These are phyloP conservation scores for Cymodocea nodosa DNA, from an alignment of 116 monocot species.

Conservation along the genomic window DNA sequence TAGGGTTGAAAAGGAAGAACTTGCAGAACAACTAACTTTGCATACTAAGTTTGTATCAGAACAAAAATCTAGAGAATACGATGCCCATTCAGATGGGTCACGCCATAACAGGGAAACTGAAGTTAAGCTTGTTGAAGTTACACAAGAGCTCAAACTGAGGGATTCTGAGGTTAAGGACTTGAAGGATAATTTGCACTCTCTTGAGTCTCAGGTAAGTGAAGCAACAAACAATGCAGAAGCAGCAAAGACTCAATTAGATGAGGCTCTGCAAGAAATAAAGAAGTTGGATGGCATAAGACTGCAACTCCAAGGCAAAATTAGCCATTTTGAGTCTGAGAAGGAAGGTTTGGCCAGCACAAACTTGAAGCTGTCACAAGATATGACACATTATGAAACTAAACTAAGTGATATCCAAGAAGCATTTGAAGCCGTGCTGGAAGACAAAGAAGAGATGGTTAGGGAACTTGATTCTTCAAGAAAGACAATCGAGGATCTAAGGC, in stretches of 20 bases:
- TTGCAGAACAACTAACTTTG: conserved; percentile 36
- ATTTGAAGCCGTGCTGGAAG: conserved; percentile 19
- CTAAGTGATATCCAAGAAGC: conserved; percentile 38
- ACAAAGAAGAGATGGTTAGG: conserved; percentile 37
- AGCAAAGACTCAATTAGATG: conserved; percentile 31
- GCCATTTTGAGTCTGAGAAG: conserved; percentile 35
- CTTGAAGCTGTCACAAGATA: conserved; percentile 42
- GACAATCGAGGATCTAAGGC: conserved; percentile 38
- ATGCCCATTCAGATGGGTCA: conserved; percentile 38
- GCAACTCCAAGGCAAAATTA: conserved; percentile 20
- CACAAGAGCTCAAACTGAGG: conserved; percentile 26
- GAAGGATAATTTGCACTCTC: conserved; percentile 41
- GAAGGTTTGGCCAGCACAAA: conserved; percentile 42
- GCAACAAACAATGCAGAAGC: conserved; percentile 20
- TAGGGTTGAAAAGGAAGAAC: conserved; percentile 45
- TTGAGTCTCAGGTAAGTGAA: conserved; percentile 43
- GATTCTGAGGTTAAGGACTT: conserved; percentile 48
- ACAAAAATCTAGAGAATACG: conserved; percentile 40
- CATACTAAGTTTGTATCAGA: conserved; percentile 40
- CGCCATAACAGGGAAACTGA: conserved; percentile 38
- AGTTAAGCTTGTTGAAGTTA: conserved; percentile 31
- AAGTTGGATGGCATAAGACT: conserved; percentile 22
- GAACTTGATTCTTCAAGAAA: conserved; percentile 35
- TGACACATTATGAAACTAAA: conserved; percentile 39
- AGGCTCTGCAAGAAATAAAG: conserved; percentile 31